Conservation (phyloP, 768 basidiomycete genomes). For the Agrocybe chaxingu region DNA sequence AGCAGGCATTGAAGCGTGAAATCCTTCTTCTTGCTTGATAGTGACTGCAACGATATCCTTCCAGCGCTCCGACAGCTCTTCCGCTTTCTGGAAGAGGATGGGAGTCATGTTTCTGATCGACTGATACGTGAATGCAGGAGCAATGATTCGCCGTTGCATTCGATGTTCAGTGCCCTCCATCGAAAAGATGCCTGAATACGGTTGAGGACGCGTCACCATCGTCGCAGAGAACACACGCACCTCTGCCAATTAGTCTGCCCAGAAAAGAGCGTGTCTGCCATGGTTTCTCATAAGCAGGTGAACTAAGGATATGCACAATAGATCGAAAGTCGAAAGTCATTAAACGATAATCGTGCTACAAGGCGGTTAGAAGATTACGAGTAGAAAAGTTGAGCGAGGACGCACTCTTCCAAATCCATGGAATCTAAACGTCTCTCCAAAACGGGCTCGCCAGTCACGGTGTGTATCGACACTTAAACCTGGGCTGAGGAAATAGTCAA, state of each 20-base stretch:
- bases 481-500: constrained; percentile 31
- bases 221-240: constrained; percentile 20
- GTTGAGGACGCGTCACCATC: background rate
- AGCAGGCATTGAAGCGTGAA: constrained; percentile 2
- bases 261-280: constrained; percentile 52
- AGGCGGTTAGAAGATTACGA: background rate
- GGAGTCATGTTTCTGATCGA: constrained; percentile 42
- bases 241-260: constrained; percentile 46
- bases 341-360: constrained; percentile 50
- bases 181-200: constrained; percentile 41
- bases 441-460: constrained; percentile 38
- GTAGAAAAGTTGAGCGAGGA: background rate
- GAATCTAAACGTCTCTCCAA: constrained; percentile 51
- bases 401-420: constrained; percentile 52
- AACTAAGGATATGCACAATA: constrained; percentile 45
- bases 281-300: constrained; percentile 49
- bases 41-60: constrained; percentile 23
- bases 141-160: constrained; percentile 43
- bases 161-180: constrained; percentile 51
- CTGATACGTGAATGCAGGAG: constrained; percentile 46
- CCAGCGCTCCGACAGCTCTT: constrained; percentile 47
- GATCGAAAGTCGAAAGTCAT: constrained; percentile 51
- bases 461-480: constrained; percentile 35
- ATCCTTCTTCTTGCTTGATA: constrained; percentile 4
- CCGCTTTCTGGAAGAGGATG: constrained; percentile 49